A percentile compares a stretch with the other conserved stretches of the same genome.
These are phyloP conservation scores for Epichloe typhina DNA, from an alignment of 2,329 filamentous ascomycete species.

Conservation along the genomic window DNA sequence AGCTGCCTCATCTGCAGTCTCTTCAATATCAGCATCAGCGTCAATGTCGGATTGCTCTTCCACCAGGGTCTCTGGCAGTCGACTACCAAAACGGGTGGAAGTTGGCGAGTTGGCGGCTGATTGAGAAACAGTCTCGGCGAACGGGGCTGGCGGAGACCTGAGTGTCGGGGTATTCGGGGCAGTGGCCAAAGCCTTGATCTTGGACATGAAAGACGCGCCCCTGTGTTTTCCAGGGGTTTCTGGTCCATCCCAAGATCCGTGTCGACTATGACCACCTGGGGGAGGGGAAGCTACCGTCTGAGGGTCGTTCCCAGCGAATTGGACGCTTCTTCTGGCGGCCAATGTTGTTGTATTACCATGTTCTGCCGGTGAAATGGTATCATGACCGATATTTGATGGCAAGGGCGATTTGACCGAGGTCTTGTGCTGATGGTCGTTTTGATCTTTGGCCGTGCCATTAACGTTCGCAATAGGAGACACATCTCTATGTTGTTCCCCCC, in stretches of 20 bases:
- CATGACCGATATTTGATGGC: not conserved
- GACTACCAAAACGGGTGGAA: conserved; percentile 27
- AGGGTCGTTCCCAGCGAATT: conserved; percentile 51
- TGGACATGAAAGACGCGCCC: conserved; percentile 60
- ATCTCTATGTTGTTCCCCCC: conserved; percentile 6
- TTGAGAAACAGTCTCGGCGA: conserved; percentile 21
- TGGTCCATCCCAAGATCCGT: conserved; percentile 54
- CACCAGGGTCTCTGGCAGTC: conserved; percentile 39
- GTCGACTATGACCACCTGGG: conserved; percentile 39
- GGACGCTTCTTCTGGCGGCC: conserved; percentile 47
- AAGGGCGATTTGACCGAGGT: not conserved
- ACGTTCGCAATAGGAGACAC: conserved; percentile 1
- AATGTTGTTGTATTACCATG: conserved; percentile 1
- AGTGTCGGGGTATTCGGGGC: conserved; percentile 34
- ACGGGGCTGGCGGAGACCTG: conserved; percentile 21
- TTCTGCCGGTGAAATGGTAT: not conserved
- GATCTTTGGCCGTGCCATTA: not conserved
- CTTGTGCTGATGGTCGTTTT: not conserved
- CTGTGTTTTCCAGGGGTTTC: conserved; percentile 46
- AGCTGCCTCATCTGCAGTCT: conserved; percentile 67
- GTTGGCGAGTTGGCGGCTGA: conserved; percentile 37
- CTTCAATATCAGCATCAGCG: conserved; percentile 20
- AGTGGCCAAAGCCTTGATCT: conserved; percentile 59
- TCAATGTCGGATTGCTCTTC: conserved; percentile 37
- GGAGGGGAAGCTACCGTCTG: conserved; percentile 28